Evolutionary conservation across 108 stramenopile species (phyloP), one percentile per base, ranked within the genome.

Genomic region (Cyclostephanos invisitatus): DNA sequence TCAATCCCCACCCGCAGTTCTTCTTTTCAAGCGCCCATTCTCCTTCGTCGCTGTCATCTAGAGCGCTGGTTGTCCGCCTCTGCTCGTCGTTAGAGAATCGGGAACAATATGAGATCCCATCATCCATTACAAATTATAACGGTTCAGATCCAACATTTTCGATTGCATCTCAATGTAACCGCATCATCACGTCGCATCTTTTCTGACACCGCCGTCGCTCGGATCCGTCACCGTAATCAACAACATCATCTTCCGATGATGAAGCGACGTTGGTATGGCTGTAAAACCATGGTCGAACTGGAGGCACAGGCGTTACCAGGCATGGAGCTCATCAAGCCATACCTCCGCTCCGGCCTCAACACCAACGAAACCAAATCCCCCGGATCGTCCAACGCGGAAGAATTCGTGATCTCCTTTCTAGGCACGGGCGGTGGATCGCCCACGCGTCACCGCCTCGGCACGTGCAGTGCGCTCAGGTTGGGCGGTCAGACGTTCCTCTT

Each of bases 361-460:
- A 49, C 29, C 32, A 24, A 8, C 24, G n/a, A 27, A 7, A 12
- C 0, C 7, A 5, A 2, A 27, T 27, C 24, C 7, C 10, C 47
- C 17, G 32, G 32, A 32, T 32, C 32, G 4, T 1, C 20, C 1
- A 12, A 24, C 12, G 56, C 20, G 21, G 29, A 18, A 44, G 77
- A 78, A 78, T 86, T 93, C 75, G 72, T 72, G 24, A 29, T 93
- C 4, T 70, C 82, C 18, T 91, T 94, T 73, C 63, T 94, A 36
- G 93, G 93, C 38, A 94, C 93, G 12, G 83, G 87, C 22, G 87
- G 87, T 7, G 87, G 89, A 11, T 53, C 71, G 21, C 79, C 89
- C 9, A 76, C 83, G 0, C 74, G 48, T 46, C 57, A 75, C 25
- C 80, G 89, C 21, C 56, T 69, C 36, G 62, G 77, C 1, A 78